phyloP scores from a whole-genome alignment of 2,329 filamentous ascomycete genomes.

The Aspergillus ibericus region DNA sequence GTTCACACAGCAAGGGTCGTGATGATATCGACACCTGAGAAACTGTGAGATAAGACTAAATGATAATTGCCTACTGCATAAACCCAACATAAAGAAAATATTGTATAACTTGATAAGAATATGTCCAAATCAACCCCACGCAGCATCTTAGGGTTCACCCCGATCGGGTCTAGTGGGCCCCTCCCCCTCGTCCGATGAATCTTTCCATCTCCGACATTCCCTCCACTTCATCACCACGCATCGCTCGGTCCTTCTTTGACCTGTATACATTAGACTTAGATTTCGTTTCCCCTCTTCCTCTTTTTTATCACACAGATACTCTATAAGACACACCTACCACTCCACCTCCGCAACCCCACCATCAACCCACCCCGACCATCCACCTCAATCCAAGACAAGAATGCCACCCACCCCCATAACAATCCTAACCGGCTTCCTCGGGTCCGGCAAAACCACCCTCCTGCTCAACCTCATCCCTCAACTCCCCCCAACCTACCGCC shows the following conservation, averaged over 20 bases:
- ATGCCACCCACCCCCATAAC: conserved; percentile 82
- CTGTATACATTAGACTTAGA: background rate
- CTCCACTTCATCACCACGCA: background rate
- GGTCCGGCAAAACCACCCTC: conserved; percentile 93
- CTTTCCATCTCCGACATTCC: background rate
- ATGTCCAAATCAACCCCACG: background rate
- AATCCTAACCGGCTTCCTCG: conserved; percentile 93
- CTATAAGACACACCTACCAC: background rate
- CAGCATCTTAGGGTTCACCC: conserved; percentile 10
- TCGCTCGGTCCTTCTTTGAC: background rate
- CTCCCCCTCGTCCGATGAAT: conserved; percentile 2
- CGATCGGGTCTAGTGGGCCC: conserved; percentile 13
- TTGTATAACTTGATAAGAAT: no score
- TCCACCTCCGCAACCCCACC: background rate
- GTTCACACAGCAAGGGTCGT: no score
- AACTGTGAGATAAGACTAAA: no score
- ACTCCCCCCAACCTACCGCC: conserved; percentile 80
- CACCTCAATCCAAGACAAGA: background rate
- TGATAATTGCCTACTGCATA: no score
- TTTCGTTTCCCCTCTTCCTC: background rate
- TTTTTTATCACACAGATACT: background rate
- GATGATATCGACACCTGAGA: no score
- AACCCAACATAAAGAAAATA: no score
- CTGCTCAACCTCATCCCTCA: conserved; percentile 93
- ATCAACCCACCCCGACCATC: background rate